A percentile compares a stretch with the other conserved stretches of the same genome.
phyloP scores from a whole-genome alignment of 495 filamentous ascomycete genomes.

The Annulohypoxylon maeteangense region DNA sequence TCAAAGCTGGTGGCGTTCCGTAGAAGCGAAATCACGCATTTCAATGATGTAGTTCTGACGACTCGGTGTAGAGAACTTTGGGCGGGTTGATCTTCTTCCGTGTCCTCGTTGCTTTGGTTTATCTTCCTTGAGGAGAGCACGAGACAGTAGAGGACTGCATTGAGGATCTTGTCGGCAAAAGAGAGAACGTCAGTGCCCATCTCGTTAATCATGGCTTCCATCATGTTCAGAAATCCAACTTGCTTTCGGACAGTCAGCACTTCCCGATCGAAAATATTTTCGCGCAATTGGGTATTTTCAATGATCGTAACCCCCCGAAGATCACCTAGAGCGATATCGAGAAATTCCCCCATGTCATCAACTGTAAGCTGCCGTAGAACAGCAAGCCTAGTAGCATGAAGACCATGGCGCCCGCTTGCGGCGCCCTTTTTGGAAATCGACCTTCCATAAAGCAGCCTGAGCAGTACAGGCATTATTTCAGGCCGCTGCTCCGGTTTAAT shows the following conservation, averaged over 20 bases:
- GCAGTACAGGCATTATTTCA: constrained; percentile 82
- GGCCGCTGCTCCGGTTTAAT: constrained; percentile 77
- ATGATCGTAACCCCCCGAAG: constrained; percentile 68
- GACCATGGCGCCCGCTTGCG: constrained; percentile 66
- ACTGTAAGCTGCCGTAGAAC: constrained; percentile 62
- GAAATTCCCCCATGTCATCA: constrained; percentile 77
- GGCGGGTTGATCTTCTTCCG: constrained; percentile 58
- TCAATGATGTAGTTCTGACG: constrained; percentile 77
- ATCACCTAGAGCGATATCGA: constrained; percentile 82
- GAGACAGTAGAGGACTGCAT: constrained; percentile 82
- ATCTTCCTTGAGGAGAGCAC: constrained; percentile 73
- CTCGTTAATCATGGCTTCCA: constrained; percentile 85
- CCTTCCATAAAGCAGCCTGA: constrained; percentile 89
- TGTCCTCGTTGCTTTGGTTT: constrained; percentile 55
- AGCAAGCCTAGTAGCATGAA: constrained; percentile 71
- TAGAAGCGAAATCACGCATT: constrained; percentile 82
- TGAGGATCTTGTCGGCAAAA: constrained; percentile 70
- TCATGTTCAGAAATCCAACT: constrained; percentile 87
- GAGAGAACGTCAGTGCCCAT: constrained; percentile 74
- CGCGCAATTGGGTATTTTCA: constrained; percentile 57
- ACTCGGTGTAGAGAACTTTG: constrained; percentile 71
- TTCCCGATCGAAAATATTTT: constrained; percentile 64
- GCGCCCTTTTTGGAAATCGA: constrained; percentile 84
- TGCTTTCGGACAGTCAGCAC: constrained; percentile 77
- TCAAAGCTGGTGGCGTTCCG: constrained; percentile 70